phyloP scores from a whole-genome alignment of 495 filamentous ascomycete species.

The Xylaria castorea region DNA sequence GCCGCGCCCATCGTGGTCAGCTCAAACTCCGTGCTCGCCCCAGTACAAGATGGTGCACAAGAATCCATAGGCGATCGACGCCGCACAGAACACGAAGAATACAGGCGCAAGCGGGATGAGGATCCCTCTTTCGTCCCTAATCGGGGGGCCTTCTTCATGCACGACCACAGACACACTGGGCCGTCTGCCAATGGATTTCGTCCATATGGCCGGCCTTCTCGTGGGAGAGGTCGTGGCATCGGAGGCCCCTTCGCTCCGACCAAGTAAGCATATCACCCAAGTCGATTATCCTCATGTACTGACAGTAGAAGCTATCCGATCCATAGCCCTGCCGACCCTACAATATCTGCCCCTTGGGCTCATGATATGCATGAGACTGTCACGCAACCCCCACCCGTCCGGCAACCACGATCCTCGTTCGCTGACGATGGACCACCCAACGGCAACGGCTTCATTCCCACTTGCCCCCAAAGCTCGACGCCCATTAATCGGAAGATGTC shows the following conservation, averaged over 20 bases:
- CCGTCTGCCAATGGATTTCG: constrained; percentile 77
- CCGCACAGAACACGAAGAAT: constrained; percentile 88
- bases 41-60: constrained; percentile 43
- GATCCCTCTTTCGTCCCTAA: constrained; percentile 96
- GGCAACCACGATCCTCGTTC: constrained; percentile 45
- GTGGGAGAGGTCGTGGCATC: constrained; percentile 58
- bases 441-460: constrained; percentile 53
- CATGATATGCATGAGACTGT: constrained; percentile 95
- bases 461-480: constrained; percentile 48
- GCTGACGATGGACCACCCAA: constrained; percentile 52
- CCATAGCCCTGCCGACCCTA: constrained; percentile 57
- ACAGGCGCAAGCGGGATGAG: constrained; percentile 82
- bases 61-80: constrained; percentile 69
- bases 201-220: constrained; percentile 67
- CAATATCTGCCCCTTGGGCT: constrained; percentile 78
- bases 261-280: constrained; percentile 54
- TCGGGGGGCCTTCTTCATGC: constrained; percentile 94
- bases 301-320: constrained; percentile 51
- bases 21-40: constrained; percentile 43
- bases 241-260: constrained; percentile 63
- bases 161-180: constrained; percentile 84
- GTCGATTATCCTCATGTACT: constrained; percentile 30
- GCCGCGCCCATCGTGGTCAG: constrained; percentile 55
- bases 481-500: constrained; percentile 66
- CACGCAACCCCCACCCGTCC: constrained; percentile 51